phyloP scores from a whole-genome alignment of 2,329 filamentous ascomycete genomes.

The Macrophomina tecta region DNA sequence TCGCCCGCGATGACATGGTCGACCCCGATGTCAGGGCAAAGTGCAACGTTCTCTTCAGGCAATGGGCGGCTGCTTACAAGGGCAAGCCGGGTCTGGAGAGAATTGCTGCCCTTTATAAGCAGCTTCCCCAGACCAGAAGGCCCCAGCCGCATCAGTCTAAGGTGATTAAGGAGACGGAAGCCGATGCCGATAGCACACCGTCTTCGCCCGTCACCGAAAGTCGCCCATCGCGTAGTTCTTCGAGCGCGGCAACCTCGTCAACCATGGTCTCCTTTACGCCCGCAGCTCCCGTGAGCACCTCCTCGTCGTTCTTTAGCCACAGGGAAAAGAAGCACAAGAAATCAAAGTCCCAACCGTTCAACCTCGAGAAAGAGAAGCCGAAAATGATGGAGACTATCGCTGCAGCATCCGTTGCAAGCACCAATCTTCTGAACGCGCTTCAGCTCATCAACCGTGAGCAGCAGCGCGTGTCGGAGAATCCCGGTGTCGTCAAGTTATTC shows the following conservation, averaged over 20 bases:
- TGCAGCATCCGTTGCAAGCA: conserved; percentile 86
- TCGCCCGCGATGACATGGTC: conserved; percentile 82
- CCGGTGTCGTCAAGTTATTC: conserved; percentile 75
- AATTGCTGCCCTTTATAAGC: conserved; percentile 78
- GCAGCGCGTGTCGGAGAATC: conserved; percentile 86
- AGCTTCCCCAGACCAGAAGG: conserved; percentile 68
- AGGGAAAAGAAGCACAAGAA: conserved; percentile 62
- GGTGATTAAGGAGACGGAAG: conserved; percentile 79
- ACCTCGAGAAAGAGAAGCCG: conserved; percentile 84
- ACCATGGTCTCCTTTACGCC: conserved; percentile 21
- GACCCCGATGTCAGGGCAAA: conserved; percentile 87
- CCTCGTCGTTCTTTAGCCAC: conserved; percentile 42
- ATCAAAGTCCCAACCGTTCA: conserved; percentile 70
- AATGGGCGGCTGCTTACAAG: conserved; percentile 86
- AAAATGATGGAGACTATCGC: conserved; percentile 88
- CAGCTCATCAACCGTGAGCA: conserved; percentile 90
- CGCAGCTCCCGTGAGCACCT: conserved; percentile 18
- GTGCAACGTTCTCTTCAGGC: conserved; percentile 82
- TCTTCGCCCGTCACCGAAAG: conserved; percentile 17
- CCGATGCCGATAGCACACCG: conserved; percentile 70
- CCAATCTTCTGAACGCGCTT: conserved; percentile 84
- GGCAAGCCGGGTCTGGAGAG: conserved; percentile 78
- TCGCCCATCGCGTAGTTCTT: conserved; percentile 28
- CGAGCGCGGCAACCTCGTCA: conserved; percentile 17
- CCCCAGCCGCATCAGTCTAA: conserved; percentile 74